A percentile compares a stretch with the other conserved stretches of the same genome.
These are phyloP conservation scores for Pseudocercospora fijiensis DNA, from an alignment of 2,329 filamentous ascomycete genomes.

Conservation along the genomic window DNA sequence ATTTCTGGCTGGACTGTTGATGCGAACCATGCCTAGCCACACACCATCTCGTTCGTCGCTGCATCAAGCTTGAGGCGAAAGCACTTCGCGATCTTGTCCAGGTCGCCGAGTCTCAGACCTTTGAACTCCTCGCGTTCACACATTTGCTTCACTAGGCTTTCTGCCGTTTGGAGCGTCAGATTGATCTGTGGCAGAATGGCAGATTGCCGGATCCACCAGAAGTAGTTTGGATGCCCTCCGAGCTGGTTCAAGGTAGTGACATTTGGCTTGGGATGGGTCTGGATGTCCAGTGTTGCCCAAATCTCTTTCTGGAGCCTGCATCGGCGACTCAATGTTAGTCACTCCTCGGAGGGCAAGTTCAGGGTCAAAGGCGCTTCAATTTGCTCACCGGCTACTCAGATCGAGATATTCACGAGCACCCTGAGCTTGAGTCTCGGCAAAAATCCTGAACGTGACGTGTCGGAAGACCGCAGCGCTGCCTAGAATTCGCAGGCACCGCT, in stretches of 20 bases:
- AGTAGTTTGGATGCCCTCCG: not conserved
- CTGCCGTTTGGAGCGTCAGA: not conserved
- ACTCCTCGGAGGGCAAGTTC: not conserved
- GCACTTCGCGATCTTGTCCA: constrained; percentile 12
- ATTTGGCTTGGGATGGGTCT: constrained; percentile 5
- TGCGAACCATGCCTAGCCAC: not conserved
- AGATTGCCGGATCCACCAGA: not conserved
- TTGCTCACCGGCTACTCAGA: not conserved
- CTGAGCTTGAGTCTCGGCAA: not conserved
- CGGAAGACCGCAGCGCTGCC: constrained; percentile 11
- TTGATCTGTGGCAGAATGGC: not conserved
- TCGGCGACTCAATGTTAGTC: not conserved
- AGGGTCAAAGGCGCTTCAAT: not conserved
- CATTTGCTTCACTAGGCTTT: not conserved
- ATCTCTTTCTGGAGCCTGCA: not conserved
- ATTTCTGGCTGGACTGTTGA: no score
- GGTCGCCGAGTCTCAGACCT: constrained; percentile 8
- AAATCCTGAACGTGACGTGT: constrained; percentile 7
- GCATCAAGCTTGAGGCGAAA: not conserved
- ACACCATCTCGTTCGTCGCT: not conserved
- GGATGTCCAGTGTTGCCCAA: constrained; percentile 1
- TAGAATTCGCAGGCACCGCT: not conserved
- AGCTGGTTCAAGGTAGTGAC: not conserved
- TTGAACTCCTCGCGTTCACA: constrained; percentile 10
- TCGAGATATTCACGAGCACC: not conserved